These are phyloP conservation scores for Pichia sp. DNA, from an alignment of 1,139 yeast genomes.

Conservation along the genomic window DNA sequence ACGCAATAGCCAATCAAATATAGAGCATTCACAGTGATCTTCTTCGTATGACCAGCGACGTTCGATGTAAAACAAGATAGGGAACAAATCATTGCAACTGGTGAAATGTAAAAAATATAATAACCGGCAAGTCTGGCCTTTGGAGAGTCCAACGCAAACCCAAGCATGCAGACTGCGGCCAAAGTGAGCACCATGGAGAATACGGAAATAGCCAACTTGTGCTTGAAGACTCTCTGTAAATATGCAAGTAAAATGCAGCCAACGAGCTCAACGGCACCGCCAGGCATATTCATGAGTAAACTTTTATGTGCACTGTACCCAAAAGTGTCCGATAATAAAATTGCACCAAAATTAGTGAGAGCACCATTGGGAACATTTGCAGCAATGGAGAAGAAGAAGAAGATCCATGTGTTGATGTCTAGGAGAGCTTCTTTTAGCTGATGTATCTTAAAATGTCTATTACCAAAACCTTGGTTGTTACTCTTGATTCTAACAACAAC, in stretches of 20 bases:
- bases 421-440: constrained; percentile 40
- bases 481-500: constrained; percentile 32
- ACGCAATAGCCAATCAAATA: constrained; percentile 51
- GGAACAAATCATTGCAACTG: constrained; percentile 35
- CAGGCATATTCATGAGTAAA: constrained; percentile 33
- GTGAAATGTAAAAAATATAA: constrained; percentile 28
- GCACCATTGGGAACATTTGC: constrained; percentile 35
- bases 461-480: constrained; percentile 43
- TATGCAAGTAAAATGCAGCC: constrained; percentile 36
- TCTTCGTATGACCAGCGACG: constrained; percentile 46
- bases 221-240: constrained; percentile 23
- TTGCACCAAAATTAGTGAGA: constrained; percentile 30
- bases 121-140: constrained; percentile 40
- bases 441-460: constrained; percentile 33
- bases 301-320: constrained; percentile 23
- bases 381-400: constrained; percentile 28
- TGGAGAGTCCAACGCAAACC: constrained; percentile 33
- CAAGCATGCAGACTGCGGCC: constrained; percentile 41
- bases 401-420: constrained; percentile 38
- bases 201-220: constrained; percentile 39
- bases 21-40: constrained; percentile 47
- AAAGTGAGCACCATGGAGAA: constrained; percentile 33
- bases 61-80: constrained; percentile 42
- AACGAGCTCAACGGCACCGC: constrained; percentile 33
- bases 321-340: constrained; percentile 22